These are phyloP conservation scores for Volvariella surrecta DNA, from an alignment of 1,284 basidiomycete species.

Conservation along the genomic window DNA sequence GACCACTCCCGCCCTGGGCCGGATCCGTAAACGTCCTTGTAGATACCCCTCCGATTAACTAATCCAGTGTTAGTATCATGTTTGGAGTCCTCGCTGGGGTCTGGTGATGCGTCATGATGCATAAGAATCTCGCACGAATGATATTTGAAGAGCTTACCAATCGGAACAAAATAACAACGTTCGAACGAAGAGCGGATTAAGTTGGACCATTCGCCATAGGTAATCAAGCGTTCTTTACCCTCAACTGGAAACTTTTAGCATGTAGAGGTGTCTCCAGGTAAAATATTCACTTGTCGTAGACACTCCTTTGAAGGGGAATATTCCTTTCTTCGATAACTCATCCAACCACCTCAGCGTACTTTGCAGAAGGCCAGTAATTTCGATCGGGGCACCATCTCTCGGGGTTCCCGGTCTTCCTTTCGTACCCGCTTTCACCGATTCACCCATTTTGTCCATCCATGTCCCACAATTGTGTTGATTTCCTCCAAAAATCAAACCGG, in stretches of 20 bases:
- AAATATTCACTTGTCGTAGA: slow-evolving; percentile 61
- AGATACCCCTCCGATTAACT: slow-evolving; percentile 90
- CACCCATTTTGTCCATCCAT: slow-evolving; percentile 99
- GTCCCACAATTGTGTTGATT: slow-evolving; percentile 82
- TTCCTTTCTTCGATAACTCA: slow-evolving; percentile 52
- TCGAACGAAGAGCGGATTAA: slow-evolving; percentile 87
- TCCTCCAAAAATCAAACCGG: slow-evolving; percentile 86
- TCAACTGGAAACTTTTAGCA: slow-evolving; percentile 40
- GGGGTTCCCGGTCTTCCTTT: slow-evolving; percentile 94
- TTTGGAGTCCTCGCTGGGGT: slow-evolving; percentile 63
- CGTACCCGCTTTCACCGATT: slow-evolving; percentile 84
- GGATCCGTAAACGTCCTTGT: slow-evolving; percentile 96
- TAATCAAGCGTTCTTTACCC: slow-evolving; percentile 65
- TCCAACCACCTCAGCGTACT: slow-evolving; percentile 89
- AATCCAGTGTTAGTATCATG: slow-evolving; percentile 69
- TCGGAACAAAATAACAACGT: slow-evolving; percentile 82
- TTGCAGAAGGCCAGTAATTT: slow-evolving; percentile 91
- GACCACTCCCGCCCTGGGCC: slow-evolving; percentile 85
- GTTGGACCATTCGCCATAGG: slow-evolving; percentile 87
- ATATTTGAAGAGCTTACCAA: slow-evolving; percentile 36
- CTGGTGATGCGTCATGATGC: slow-evolving; percentile 22
- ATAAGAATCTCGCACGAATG: background rate
- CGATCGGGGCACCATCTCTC: slow-evolving; percentile 91
- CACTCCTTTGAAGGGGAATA: slow-evolving; percentile 90
- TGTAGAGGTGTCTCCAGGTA: background rate